Base-by-base conservation (phyloP, 805 yeast species). In the Starmerella scarabaei region DNA sequence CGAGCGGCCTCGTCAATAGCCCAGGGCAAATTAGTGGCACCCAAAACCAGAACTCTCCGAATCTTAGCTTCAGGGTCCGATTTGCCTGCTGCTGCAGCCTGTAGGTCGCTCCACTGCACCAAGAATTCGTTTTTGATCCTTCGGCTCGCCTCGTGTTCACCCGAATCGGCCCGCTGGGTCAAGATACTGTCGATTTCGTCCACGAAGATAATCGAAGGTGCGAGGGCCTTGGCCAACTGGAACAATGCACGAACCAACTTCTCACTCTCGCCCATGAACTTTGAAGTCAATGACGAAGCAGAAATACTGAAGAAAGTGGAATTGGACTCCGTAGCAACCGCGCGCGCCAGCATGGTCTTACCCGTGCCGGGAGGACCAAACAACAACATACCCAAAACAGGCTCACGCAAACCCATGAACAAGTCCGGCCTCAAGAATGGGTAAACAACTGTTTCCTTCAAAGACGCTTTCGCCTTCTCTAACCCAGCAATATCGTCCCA, bases 361-460 rank as follows among this genome's bases (percentile, higher is more conserved):
- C 97, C 97, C 0, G 97, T 88, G n/a, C 98, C 98, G 0, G 97
- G 96, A 2, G 98, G 97, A 0, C 98, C 98, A 64, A 85, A 88
- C 31, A 88, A 62, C 17, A 88, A 66, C 93, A 91, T 84, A n/a
- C 97, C 97, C 43, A 93, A 65, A 0, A 93, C 86, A 0, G 97
- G 97, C 61, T 86, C 96, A 50, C 96, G 68, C 38, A 88, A 63
- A 0, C 96, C 97, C 43, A 74, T 72, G 57, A 88, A 91, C 42
- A 88, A 66, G 60, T 88, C 97, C 0, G 97, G 98, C 37, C 97
- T 69, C 48, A 91, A 61, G 55, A 88, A 86, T 19, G 98, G 98
- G 57, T 86, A 88, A 12, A 88, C 96, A 3, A 91, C 95, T 0
- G 96, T 82, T 57, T 88, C 98, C 57, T 85, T 88, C 40, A 88